Base-by-base conservation (phyloP, 1,284 basidiomycete species). In the Naganishia liquefaciens region DNA sequence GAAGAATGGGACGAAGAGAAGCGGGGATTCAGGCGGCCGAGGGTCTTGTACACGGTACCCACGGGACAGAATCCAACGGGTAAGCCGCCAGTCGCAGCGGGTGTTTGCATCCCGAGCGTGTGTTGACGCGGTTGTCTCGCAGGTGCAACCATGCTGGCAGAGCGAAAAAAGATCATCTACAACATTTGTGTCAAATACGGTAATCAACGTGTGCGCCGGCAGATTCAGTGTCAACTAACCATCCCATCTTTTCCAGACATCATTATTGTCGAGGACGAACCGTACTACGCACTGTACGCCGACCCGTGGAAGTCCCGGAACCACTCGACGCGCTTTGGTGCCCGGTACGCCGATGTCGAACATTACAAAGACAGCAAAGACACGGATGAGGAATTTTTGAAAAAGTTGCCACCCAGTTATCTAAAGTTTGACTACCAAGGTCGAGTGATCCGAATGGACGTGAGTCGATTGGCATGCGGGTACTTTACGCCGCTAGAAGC, bases 191-290 rank as follows among this genome's bases (percentile, higher is more conserved):
- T 87, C 61, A 87, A 90, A 78, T 91, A 85, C 75, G 76, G 72
- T 73, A 46, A 67, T 71, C 70, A n/a, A 50, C 11, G 17, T 4
- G 37, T 44, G 5, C 54, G 54, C 1, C 17, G 15, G 28, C 17
- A 15, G 5, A 39, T 17, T 9, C 13, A 7, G 13, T 17, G 15
- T 2, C 44, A 5, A 30, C 42, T 49, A 28, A 50, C 28, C 3
- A n/a, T 10, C 13, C 3, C 10, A 5, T 23, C n/a, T 25, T 0
- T 21, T 37, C 11, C 54, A 65, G 64, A 90, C 69, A 71, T 88
- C 21, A 84, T 89, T 68, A 88, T 89, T 68, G 83, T 86, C 64
- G 88, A 91, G 78, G 88, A 90, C 70, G 89, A 91, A 76, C 90
- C 89, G 9, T 91, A 91, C 77, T 91, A 85, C 75, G 89, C 89